Evolutionary conservation across 23 red algal genomes (phyloP).

Genomic region (Agarophyton chilense): DNA sequence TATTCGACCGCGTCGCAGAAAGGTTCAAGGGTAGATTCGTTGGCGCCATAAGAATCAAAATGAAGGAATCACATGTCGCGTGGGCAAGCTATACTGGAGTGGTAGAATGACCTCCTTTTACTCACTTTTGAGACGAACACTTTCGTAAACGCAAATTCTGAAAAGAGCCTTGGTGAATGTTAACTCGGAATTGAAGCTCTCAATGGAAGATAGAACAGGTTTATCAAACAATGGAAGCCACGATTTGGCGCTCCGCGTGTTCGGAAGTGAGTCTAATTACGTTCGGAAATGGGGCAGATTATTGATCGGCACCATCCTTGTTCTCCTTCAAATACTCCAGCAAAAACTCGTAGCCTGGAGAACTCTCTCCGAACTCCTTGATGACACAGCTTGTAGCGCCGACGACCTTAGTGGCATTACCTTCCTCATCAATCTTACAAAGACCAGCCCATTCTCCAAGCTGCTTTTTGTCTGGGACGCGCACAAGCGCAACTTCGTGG

Average conservation of each 20-base stretch:
- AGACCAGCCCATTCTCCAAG: constrained; percentile 98
- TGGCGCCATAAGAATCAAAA: constrained; percentile 54
- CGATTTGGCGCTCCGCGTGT: no score
- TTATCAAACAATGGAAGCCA: no score
- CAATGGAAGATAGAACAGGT: not conserved
- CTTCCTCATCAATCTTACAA: constrained; percentile 97
- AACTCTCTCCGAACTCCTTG: constrained; percentile 97
- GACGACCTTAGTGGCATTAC: constrained; percentile 92
- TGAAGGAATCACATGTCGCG: constrained; percentile 56
- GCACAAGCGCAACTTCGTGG: constrained; percentile 84
- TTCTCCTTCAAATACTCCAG: constrained; percentile 95
- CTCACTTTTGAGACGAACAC: not conserved
- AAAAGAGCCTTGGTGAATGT: not conserved
- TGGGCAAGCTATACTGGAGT: constrained; percentile 64
- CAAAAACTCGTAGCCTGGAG: constrained; percentile 90
- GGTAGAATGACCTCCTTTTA: constrained; percentile 12
- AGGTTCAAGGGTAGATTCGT: constrained; percentile 50
- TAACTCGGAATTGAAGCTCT: not conserved
- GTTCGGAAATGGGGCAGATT: not conserved
- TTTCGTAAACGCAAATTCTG: not conserved
- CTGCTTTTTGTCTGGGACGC: constrained; percentile 91
- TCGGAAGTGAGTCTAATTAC: no score
- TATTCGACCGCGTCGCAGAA: constrained; percentile 54
- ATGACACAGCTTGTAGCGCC: constrained; percentile 92
- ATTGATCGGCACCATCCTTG: constrained; percentile 47